phyloP scores from a whole-genome alignment of 192 early-diverging fungal species.

The Mortierella claussenii region DNA sequence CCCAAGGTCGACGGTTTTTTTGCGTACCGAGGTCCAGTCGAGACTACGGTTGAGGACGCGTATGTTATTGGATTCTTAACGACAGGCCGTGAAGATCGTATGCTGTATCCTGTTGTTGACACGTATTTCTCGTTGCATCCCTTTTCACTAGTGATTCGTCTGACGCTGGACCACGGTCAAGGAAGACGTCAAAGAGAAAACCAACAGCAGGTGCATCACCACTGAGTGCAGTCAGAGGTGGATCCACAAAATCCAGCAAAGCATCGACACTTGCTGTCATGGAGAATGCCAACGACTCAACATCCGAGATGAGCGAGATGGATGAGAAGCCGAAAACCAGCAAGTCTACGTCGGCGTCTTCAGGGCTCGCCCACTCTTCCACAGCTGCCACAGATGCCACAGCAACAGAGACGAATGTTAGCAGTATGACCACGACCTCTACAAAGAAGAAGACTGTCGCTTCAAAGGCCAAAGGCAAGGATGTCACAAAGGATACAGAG shows the following conservation, averaged over 20 bases:
- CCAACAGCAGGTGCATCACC: slow-evolving; percentile 23
- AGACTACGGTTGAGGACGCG: slow-evolving; percentile 39
- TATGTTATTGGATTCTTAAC: slow-evolving; percentile 13
- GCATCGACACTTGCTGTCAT: slow-evolving; percentile 20
- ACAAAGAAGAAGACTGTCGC: slow-evolving; percentile 22
- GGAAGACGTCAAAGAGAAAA: slow-evolving; percentile 18
- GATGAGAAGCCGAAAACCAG: slow-evolving; percentile 30
- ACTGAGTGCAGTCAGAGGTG: slow-evolving; percentile 9
- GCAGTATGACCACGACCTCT: slow-evolving; percentile 3
- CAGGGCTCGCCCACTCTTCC: slow-evolving; percentile 15
- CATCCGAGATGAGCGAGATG: slow-evolving; percentile 44
- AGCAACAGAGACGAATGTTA: neutral
- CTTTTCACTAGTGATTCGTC: slow-evolving; percentile 31
- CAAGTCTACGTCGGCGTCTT: slow-evolving; percentile 1
- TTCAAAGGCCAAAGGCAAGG: slow-evolving; percentile 36
- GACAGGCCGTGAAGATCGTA: no score
- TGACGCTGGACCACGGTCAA: slow-evolving; percentile 27
- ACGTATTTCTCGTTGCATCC: no score
- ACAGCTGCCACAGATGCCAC: neutral
- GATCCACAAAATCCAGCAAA: slow-evolving; percentile 13
- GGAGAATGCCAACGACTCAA: slow-evolving; percentile 46
- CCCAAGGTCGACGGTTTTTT: slow-evolving; percentile 61
- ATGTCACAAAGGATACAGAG: slow-evolving; percentile 22
- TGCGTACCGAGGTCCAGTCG: slow-evolving; percentile 60
- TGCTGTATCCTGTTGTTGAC: no score